Percentiles rank a stretch among this genome's conserved stretches.
phyloP scores from a whole-genome alignment of 2,329 filamentous ascomycete species.

The Pleurostoma richardsiae region DNA sequence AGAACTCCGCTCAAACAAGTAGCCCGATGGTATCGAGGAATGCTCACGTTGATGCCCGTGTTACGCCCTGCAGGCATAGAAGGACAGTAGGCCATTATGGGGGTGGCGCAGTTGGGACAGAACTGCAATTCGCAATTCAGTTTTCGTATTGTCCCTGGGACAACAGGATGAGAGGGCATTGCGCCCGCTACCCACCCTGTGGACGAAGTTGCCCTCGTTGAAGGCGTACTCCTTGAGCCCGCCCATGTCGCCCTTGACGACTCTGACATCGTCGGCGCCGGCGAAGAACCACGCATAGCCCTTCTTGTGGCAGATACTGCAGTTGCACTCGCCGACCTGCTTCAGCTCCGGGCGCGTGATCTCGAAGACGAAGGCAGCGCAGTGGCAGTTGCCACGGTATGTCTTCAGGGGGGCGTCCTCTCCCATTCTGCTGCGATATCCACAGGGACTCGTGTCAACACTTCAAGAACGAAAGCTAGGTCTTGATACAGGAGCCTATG shows the following conservation, averaged over 20 bases:
- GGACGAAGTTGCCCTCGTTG: constrained; percentile 21
- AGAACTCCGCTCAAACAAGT: not conserved
- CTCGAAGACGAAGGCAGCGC: constrained; percentile 48
- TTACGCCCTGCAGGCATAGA: constrained; percentile 19
- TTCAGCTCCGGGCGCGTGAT: constrained; percentile 52
- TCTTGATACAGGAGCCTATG: no score
- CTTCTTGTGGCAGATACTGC: constrained; percentile 57
- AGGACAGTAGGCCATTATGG: constrained; percentile 26
- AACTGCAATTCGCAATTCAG: constrained; percentile 30
- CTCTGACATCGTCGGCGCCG: constrained; percentile 24
- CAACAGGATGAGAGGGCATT: not conserved
- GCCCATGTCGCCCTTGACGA: constrained; percentile 39
- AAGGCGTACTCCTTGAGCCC: constrained; percentile 39
- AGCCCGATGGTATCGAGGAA: not conserved
- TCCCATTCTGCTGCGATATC: constrained; percentile 1
- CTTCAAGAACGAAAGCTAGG: no score
- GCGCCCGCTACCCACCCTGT: constrained; percentile 29
- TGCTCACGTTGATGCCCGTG: constrained; percentile 36
- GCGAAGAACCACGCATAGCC: constrained; percentile 33
- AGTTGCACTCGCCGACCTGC: constrained; percentile 54
- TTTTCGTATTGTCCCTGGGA: not conserved
- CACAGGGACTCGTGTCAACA: no score
- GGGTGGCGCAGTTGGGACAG: constrained; percentile 44
- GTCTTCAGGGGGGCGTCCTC: constrained; percentile 20
- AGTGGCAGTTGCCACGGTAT: constrained; percentile 56